A percentile compares a stretch with the other conserved stretches of the same genome.
These are phyloP conservation scores for Erodium moschatum DNA, from an alignment of 441 rosid species.

Conservation along the genomic window DNA sequence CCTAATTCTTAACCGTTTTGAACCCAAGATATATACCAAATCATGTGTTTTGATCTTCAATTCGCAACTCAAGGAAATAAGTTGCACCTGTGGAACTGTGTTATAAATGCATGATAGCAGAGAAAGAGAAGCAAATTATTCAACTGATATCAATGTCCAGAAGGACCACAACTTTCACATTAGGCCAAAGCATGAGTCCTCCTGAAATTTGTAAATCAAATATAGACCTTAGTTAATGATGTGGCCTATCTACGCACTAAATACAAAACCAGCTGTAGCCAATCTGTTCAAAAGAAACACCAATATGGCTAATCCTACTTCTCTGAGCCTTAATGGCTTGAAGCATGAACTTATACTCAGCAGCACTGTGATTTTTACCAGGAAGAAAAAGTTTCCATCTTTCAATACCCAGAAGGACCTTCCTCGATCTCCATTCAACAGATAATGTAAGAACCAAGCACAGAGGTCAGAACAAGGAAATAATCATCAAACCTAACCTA, in stretches of 20 bases:
- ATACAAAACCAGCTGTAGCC: background rate
- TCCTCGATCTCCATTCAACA: background rate
- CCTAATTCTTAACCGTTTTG: background rate
- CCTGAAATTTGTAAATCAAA: background rate
- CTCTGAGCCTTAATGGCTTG: background rate
- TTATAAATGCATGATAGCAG: background rate
- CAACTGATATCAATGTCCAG: background rate
- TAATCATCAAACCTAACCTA: background rate
- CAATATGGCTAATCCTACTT: background rate
- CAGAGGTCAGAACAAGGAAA: background rate
- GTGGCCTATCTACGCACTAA: background rate
- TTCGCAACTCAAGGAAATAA: background rate
- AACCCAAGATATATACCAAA: background rate
- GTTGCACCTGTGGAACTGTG: background rate
- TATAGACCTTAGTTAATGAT: background rate
- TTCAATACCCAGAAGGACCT: background rate
- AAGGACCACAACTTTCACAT: background rate
- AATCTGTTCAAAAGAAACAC: background rate
- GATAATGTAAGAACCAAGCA: conserved; percentile 2
- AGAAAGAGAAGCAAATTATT: background rate
- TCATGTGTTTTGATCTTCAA: no score
- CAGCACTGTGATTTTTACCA: background rate
- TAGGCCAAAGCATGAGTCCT: background rate
- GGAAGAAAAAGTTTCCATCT: background rate
- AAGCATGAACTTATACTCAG: background rate